Percentiles rank a stretch among this genome's conserved stretches.
Conservation (phyloP, 2,329 filamentous ascomycete species). For the Alternaria sp. region DNA sequence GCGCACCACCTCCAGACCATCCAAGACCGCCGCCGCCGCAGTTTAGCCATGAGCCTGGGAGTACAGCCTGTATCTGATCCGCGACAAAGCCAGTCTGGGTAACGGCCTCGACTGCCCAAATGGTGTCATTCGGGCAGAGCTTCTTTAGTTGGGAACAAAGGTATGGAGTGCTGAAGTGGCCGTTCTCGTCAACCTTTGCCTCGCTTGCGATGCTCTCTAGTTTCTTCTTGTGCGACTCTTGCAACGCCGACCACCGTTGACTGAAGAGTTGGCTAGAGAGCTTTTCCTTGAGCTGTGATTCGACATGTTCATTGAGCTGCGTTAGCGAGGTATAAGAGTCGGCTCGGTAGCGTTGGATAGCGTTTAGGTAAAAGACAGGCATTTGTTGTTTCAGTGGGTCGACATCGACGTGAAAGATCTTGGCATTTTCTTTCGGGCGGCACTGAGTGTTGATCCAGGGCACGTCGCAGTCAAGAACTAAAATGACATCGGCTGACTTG, state of each 20-base stretch:
- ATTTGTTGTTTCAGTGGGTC: constrained; percentile 72
- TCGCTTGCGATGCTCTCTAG: constrained; percentile 67
- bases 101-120: constrained; percentile 80
- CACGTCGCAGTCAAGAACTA: constrained; percentile 89
- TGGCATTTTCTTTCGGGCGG: constrained; percentile 64
- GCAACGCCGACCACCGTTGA: constrained; percentile 63
- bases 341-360: constrained; percentile 61
- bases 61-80: constrained; percentile 73
- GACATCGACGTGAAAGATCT: constrained; percentile 71
- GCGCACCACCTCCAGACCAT: constrained; percentile 77
- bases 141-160: constrained; percentile 65
- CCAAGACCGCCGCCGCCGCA: constrained; percentile 82
- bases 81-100: constrained; percentile 73
- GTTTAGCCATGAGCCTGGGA: constrained; percentile 80
- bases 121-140: constrained; percentile 68
- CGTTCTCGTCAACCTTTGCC: constrained; percentile 67
- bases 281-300: constrained; percentile 50
- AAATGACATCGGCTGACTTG: constrained; percentile 79
- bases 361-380: constrained; percentile 66
- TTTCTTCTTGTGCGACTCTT: constrained; percentile 65
- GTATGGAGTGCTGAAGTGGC: constrained; percentile 68
- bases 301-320: constrained; percentile 72
- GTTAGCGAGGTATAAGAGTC: constrained; percentile 66
- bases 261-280: constrained; percentile 54
- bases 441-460: constrained; percentile 89